Evolutionary conservation across 192 early-diverging fungal genomes (phyloP).

Genomic region (Allomyces macrogynus): DNA sequence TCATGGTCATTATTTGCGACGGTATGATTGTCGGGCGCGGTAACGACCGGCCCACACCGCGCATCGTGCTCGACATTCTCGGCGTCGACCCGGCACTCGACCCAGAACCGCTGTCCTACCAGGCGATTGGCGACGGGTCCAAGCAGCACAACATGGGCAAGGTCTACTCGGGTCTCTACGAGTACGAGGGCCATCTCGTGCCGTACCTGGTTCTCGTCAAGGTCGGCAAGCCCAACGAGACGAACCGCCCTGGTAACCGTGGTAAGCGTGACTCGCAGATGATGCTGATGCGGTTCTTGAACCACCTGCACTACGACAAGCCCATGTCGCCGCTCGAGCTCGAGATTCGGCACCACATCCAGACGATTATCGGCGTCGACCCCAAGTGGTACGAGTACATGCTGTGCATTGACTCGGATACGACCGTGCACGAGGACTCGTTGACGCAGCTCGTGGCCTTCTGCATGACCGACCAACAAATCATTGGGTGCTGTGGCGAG

Average conservation of each 20-base stretch:
- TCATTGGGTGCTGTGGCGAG: conserved; percentile 91
- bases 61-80: conserved; percentile 90
- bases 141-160: conserved; percentile 95
- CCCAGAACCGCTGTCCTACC: conserved; percentile 67
- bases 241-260: conserved; percentile 76
- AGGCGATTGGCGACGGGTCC: conserved; percentile 72
- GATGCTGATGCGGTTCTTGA: conserved; percentile 93
- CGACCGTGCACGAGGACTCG: conserved; percentile 71
- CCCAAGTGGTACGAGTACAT: conserved; percentile 90
- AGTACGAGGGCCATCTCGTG: conserved; percentile 76
- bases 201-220: conserved; percentile 94
- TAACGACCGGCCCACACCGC: conserved; percentile 87
- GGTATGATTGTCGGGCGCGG: conserved; percentile 94
- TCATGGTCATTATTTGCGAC: conserved; percentile 88
- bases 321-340: conserved; percentile 91
- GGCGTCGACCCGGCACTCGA: conserved; percentile 67
- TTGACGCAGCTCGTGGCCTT: conserved; percentile 78
- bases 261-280: conserved; percentile 99
- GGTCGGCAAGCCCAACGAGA: conserved; percentile 69
- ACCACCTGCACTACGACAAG: conserved; percentile 83
- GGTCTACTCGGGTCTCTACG: conserved; percentile 92
- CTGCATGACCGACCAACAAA: conserved; percentile 74
- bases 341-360: conserved; percentile 96
- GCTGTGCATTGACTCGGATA: conserved; percentile 97
- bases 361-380: conserved; percentile 95